Conservation (phyloP, 208 protist species). For the Wallacemonas rigidus region DNA sequence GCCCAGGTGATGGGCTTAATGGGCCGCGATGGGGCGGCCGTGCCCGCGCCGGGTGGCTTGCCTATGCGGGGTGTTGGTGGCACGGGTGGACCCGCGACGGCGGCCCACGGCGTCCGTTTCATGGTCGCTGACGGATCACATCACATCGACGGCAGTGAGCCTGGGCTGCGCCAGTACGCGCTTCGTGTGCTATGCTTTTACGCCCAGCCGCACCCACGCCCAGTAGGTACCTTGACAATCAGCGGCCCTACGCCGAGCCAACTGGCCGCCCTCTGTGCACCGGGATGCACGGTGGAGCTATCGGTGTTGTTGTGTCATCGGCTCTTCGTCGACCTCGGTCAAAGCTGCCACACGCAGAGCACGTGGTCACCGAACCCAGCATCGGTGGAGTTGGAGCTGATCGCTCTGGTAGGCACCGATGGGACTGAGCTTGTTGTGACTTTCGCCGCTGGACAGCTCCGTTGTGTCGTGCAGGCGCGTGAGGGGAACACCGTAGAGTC, state of each 20-base stretch:
- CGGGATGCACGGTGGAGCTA: constrained; percentile 55
- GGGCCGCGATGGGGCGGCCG: neutral
- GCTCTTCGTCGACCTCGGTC: constrained; percentile 52
- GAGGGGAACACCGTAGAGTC: neutral
- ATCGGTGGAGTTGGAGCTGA: constrained; percentile 23
- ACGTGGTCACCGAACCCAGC: constrained; percentile 26
- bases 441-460: constrained; percentile 8
- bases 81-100: neutral
- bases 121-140: neutral
- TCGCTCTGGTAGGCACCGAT: constrained; percentile 30
- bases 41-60: neutral
- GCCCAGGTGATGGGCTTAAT: constrained; percentile 10
- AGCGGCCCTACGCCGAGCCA: neutral
- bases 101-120: neutral
- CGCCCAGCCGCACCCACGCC: neutral
- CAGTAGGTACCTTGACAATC: neutral
- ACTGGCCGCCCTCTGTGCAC: constrained; percentile 32
- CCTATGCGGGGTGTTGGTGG: too few species aligned
- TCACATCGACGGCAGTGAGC: too few species aligned
- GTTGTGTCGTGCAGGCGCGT: constrained; percentile 17
- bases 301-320: constrained; percentile 52
- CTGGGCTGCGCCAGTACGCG: neutral
- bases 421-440: constrained; percentile 14
- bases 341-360: constrained; percentile 32
- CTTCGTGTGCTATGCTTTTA: neutral